Evolutionary conservation across 257 asterid species (phyloP).

Genomic region (Petunia axillaris): DNA sequence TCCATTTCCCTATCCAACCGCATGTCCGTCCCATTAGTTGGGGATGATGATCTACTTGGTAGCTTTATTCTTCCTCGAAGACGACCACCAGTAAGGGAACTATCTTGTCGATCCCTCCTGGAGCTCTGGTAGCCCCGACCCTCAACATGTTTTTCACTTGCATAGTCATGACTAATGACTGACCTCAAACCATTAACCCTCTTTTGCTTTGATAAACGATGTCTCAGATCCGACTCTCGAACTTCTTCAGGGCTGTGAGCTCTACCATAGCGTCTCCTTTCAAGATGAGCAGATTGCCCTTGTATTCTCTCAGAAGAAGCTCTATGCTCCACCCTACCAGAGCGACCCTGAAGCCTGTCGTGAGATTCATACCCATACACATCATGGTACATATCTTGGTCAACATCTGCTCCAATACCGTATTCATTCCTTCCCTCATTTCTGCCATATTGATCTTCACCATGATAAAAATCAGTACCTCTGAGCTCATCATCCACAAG

Average conservation of each 20-base stretch:
- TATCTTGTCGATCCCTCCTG: constrained; percentile 53
- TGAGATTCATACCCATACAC: constrained; percentile 52
- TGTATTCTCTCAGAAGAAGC: constrained; percentile 55
- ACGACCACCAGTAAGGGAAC: constrained; percentile 57
- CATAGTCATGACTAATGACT: constrained; percentile 63
- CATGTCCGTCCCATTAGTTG: constrained; percentile 38
- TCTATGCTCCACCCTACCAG: constrained; percentile 61
- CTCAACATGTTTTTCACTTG: constrained; percentile 49
- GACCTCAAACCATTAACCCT: constrained; percentile 80
- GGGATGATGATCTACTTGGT: constrained; percentile 60
- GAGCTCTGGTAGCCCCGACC: constrained; percentile 47
- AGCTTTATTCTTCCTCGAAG: constrained; percentile 75
- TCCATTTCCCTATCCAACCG: constrained; percentile 44
- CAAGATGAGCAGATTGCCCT: constrained; percentile 47
- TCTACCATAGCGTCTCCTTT: constrained; percentile 57
- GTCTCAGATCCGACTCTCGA: constrained; percentile 68
- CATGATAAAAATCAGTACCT: constrained; percentile 70
- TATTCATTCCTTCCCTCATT: constrained; percentile 56
- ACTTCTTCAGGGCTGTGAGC: constrained; percentile 49
- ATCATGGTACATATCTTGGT: constrained; percentile 56
- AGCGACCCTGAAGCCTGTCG: constrained; percentile 50
- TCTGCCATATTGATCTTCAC: constrained; percentile 71
- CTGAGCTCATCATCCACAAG: constrained; percentile 80
- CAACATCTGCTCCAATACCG: constrained; percentile 47
- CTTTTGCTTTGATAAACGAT: constrained; percentile 63